Evolutionary conservation across 371 early-diverging fungal genomes (phyloP), one percentile per base, ranked within the genome.

Genomic region (Mortierella sp.): DNA sequence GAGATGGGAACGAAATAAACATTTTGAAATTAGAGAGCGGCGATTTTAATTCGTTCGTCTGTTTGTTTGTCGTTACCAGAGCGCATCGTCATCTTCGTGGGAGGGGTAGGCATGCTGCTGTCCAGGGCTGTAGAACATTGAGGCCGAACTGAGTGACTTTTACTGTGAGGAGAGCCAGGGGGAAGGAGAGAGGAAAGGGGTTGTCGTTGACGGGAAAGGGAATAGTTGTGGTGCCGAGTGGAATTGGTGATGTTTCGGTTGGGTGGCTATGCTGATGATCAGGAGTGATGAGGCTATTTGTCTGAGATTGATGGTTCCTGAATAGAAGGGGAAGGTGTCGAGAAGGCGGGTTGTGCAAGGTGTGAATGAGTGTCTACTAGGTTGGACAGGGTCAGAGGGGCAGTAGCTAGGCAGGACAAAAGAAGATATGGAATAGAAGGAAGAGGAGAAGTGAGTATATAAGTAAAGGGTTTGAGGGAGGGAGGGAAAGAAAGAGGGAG

Each of bases 231-330:
- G 31, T 31, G 37, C n/a, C 14, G 8, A 19, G 22, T 50, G 24
- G 8, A 50, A 50, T n/a, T 9, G 50, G 50, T 7, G 50, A 1
- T 8, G 61, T 9, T 14, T 55, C n/a, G n/a, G n/a, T n/a, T n/a
- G n/a, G n/a, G 61, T 61, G 61, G 61, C 61, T 61, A 61, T 61
- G 61, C 61, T 22, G 61, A 19, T 22, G 61, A 61, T 61, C 61
- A 9, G 31, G 22, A 37, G 48, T 48, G 48, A 48, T 22, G 64
- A 39, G 40, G 40, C 8, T 41, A 41, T 26, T 64, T 41, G 39
- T 29, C 43, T 39, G 41, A 40, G 39, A 41, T 64, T 64, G 64
- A 64, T 41, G 34, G 41, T 41, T 26, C 65, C 65, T 64, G 43
- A 64, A 29, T 58, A 31, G 34, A 24, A n/a, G 48, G 14, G 22